Evolutionary conservation across 164 flowering plant species (phyloP).

Genomic region (Dillenia turbinata): DNA sequence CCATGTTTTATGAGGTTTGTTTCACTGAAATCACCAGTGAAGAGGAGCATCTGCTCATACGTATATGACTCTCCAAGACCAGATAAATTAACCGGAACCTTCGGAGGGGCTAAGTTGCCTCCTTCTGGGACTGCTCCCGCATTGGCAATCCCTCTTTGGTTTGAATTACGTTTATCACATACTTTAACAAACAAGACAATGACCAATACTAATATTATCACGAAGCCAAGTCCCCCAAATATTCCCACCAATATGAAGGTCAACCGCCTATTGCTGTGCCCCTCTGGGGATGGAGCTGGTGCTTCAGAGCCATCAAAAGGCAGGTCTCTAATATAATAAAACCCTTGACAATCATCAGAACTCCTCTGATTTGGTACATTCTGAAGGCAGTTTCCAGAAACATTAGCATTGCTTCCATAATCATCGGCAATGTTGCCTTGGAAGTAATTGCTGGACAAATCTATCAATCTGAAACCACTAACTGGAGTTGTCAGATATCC

Average conservation of each 20-base stretch:
- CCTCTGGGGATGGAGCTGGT: constrained; percentile 27
- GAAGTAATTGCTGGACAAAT: constrained; percentile 65
- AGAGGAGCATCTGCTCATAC: constrained; percentile 67
- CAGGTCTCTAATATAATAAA: constrained; percentile 53
- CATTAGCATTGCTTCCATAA: constrained; percentile 29
- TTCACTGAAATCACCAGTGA: constrained; percentile 67
- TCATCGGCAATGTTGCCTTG: constrained; percentile 47
- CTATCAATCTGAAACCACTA: constrained; percentile 30
- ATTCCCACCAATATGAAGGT: constrained; percentile 56
- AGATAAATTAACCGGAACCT: constrained; percentile 40
- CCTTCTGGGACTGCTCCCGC: constrained; percentile 49
- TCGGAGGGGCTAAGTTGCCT: constrained; percentile 30
- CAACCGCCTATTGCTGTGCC: constrained; percentile 30
- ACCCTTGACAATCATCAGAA: constrained; percentile 42
- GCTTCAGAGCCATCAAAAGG: constrained; percentile 66
- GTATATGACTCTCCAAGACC: constrained; percentile 68
- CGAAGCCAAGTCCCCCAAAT: constrained; percentile 63
- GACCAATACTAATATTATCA: constrained; percentile 36
- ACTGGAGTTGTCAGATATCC: constrained; percentile 39
- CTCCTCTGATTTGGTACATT: constrained; percentile 51
- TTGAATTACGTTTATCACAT: constrained; percentile 26
- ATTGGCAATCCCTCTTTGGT: constrained; percentile 42
- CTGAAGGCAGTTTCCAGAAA: constrained; percentile 66
- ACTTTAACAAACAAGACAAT: constrained; percentile 30
- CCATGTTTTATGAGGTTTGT: constrained; percentile 77